A percentile compares a stretch with the other conserved stretches of the same genome.
These are phyloP conservation scores for Monosporascus sp. DNA, from an alignment of 2,329 filamentous ascomycete genomes.

Conservation along the genomic window DNA sequence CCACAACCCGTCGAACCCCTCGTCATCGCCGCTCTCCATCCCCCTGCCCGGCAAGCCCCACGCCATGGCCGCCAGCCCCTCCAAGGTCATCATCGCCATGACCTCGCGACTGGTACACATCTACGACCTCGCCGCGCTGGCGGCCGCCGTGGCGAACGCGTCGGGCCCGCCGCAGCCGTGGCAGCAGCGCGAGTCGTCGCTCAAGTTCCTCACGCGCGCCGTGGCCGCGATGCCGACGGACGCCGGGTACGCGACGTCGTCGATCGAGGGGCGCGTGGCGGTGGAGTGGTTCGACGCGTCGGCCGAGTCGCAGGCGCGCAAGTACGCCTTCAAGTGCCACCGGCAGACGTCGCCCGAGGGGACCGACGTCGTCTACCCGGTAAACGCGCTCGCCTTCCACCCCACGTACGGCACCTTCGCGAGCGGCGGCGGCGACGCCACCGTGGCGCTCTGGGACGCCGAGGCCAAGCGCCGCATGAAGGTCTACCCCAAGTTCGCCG, in stretches of 20 bases:
- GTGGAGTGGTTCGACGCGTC: conserved; percentile 98
- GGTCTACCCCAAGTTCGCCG: conserved; percentile 79
- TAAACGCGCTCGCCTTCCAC: conserved; percentile 87
- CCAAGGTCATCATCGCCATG: conserved; percentile 94
- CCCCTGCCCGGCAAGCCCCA: conserved; percentile 82
- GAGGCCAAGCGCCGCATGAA: conserved; percentile 84
- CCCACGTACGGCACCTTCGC: conserved; percentile 80
- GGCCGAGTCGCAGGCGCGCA: conserved; percentile 78
- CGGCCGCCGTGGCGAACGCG: conserved; percentile 46
- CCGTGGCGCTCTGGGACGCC: conserved; percentile 90
- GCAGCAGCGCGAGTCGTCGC: conserved; percentile 87
- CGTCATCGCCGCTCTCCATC: conserved; percentile 55
- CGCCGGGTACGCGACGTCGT: conserved; percentile 84
- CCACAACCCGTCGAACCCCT: conserved; percentile 57
- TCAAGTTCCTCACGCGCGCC: conserved; percentile 93
- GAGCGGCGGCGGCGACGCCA: conserved; percentile 82
- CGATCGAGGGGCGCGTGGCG: conserved; percentile 90
- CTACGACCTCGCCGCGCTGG: conserved; percentile 74
- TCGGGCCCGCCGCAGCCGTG: conserved; percentile 60
- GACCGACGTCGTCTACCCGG: conserved; percentile 81
- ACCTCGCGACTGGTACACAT: conserved; percentile 89
- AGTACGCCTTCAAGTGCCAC: conserved; percentile 99
- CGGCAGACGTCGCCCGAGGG: conserved; percentile 64
- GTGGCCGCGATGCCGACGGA: conserved; percentile 97
- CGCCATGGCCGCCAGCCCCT: conserved; percentile 69